Conservation (phyloP, 2,329 filamentous ascomycete genomes). For the Monilinia polystroma region DNA sequence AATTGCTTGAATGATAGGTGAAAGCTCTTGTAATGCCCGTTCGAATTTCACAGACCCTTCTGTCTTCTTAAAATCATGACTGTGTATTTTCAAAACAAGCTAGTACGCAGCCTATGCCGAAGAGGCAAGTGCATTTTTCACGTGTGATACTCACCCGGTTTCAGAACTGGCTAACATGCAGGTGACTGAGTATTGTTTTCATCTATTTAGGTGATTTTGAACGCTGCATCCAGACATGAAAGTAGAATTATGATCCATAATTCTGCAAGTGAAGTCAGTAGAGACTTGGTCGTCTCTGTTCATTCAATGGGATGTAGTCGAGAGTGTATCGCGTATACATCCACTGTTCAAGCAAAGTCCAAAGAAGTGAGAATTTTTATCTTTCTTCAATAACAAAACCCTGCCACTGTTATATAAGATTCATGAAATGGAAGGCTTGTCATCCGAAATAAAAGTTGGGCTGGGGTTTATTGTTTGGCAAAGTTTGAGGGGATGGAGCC, state of each 20-base stretch:
- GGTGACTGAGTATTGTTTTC: background rate
- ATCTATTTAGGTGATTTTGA: background rate
- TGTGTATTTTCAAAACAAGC: constrained; percentile 1
- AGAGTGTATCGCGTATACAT: constrained; percentile 1
- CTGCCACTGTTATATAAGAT: background rate
- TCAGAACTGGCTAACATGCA: background rate
- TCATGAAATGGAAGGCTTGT: background rate
- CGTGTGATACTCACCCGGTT: constrained; percentile 16
- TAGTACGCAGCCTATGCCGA: constrained; percentile 9
- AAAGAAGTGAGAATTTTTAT: background rate
- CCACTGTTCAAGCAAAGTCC: background rate
- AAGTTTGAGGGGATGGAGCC: background rate
- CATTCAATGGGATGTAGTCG: constrained; percentile 2
- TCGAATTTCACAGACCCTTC: background rate
- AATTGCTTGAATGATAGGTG: background rate
- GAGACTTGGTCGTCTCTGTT: background rate
- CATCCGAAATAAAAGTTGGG: background rate
- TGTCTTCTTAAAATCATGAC: background rate
- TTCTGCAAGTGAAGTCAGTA: background rate
- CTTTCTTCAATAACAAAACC: background rate
- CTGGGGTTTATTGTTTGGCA: background rate
- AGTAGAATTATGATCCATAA: background rate
- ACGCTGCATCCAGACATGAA: background rate
- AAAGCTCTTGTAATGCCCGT: background rate
- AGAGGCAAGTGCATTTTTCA: background rate